Percentiles rank a stretch among this genome's conserved stretches.
These are phyloP conservation scores for Candida railenensis DNA, from an alignment of 805 yeast species.

Conservation along the genomic window DNA sequence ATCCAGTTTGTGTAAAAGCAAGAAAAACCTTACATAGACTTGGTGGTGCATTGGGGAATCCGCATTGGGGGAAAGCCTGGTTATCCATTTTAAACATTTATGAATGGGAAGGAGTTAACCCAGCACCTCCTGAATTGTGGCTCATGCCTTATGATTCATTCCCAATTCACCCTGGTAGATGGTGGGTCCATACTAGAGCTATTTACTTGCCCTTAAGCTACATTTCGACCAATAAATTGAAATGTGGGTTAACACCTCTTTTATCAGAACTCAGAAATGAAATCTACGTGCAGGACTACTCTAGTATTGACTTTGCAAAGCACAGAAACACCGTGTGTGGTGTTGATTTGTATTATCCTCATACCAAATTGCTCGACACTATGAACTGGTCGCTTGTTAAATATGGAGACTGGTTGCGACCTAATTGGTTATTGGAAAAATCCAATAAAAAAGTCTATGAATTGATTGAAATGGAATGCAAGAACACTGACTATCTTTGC, in stretches of 20 bases:
- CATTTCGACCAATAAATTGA: constrained; percentile 54
- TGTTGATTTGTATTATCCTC: constrained; percentile 92
- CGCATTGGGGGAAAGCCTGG: constrained; percentile 99
- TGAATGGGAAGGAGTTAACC: constrained; percentile 96
- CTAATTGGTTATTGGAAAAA: constrained; percentile 61
- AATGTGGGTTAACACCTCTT: constrained; percentile 63
- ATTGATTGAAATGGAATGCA: constrained; percentile 67
- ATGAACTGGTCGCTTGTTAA: constrained; percentile 58
- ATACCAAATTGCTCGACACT: constrained; percentile 61
- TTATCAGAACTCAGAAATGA: constrained; percentile 69
- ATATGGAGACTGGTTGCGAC: constrained; percentile 75
- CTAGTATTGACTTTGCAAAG: constrained; percentile 60
- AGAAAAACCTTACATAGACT: constrained; percentile 62
- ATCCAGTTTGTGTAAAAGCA: constrained; percentile 78
- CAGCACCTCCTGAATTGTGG: constrained; percentile 97
- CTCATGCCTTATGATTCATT: constrained; percentile 66
- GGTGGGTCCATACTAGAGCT: constrained; percentile 99
- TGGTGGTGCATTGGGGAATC: constrained; percentile 89
- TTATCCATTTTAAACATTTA: constrained; percentile 75
- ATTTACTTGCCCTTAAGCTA: constrained; percentile 88
- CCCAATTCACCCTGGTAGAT: constrained; percentile 90
- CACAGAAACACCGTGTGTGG: constrained; percentile 88
- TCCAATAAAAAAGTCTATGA: constrained; percentile 57
- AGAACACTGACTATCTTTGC: constrained; percentile 76
- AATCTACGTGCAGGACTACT: constrained; percentile 60